phyloP scores from a whole-genome alignment of 306 rosid species.

The Albizia julibrissin region DNA sequence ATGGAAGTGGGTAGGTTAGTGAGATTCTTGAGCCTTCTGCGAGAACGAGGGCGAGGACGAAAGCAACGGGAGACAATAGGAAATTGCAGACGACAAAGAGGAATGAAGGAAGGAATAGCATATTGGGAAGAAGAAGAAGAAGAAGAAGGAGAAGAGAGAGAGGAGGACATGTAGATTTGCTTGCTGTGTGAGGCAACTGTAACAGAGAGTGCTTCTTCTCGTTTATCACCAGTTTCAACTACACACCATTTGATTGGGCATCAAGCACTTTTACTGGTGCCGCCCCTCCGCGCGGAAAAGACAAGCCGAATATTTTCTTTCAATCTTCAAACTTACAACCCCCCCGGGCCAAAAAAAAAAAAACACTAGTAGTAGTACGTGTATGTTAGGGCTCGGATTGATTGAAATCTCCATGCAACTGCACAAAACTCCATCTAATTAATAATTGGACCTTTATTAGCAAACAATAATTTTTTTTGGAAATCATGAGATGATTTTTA shows the following conservation, averaged over 20 bases:
- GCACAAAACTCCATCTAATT: too few species aligned
- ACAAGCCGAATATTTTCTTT: neutral
- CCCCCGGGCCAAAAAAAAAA: too few species aligned
- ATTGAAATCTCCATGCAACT: too few species aligned
- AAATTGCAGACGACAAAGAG: constrained; percentile 21
- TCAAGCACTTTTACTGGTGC: neutral
- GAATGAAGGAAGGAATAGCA: neutral
- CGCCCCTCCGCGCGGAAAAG: neutral
- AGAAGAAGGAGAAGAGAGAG: neutral
- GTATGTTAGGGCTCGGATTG: too few species aligned
- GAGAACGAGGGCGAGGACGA: constrained; percentile 54
- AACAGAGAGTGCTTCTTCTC: neutral
- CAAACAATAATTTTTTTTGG: too few species aligned
- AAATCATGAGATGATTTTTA: too few species aligned
- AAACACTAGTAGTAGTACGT: too few species aligned
- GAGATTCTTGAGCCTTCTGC: constrained; percentile 42
- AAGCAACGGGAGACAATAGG: constrained; percentile 43
- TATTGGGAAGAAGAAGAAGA: neutral
- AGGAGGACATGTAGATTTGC: neutral
- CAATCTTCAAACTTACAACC: neutral
- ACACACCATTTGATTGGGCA: neutral
- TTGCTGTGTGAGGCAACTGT: neutral
- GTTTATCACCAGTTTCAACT: neutral
- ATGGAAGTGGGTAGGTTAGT: constrained; percentile 25
- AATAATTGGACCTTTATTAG: neutral